Evolutionary conservation across 352 stramenopile species (phyloP).

Genomic region (Globisporangium nodosum): DNA sequence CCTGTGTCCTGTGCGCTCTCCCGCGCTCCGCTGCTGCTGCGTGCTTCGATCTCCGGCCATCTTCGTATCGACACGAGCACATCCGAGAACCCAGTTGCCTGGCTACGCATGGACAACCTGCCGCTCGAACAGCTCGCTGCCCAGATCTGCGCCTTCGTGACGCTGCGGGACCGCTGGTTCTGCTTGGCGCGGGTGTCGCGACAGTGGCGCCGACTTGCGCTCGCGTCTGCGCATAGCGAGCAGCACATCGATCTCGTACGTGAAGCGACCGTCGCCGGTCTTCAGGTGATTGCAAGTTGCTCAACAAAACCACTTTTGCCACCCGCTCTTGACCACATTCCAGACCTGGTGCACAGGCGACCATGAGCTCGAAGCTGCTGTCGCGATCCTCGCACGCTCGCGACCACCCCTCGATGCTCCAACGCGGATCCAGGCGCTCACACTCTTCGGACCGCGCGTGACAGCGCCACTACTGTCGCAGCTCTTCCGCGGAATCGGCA

Average conservation of each 20-base stretch:
- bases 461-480: slow-evolving; percentile 30
- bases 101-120: slow-evolving; percentile 22
- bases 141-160: slow-evolving; percentile 49
- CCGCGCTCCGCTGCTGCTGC: too few species aligned
- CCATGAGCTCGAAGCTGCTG: slow-evolving; percentile 45
- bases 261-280: background rate
- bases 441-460: slow-evolving; percentile 60
- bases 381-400: slow-evolving; percentile 20
- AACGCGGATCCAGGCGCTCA: slow-evolving; percentile 40
- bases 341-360: slow-evolving; percentile 72
- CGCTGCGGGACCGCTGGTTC: slow-evolving; percentile 52
- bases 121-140: slow-evolving; percentile 36
- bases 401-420: slow-evolving; percentile 1
- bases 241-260: slow-evolving; percentile 50
- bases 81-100: background rate
- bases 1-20: too few species aligned
- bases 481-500: slow-evolving; percentile 36
- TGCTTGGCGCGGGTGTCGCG: slow-evolving; percentile 44
- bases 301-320: background rate
- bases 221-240: slow-evolving; percentile 50
- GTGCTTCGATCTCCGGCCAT: too few species aligned
- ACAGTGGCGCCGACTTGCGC: slow-evolving; percentile 46
- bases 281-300: too few species aligned
- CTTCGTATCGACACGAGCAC: too few species aligned
- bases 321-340: background rate